phyloP scores from a whole-genome alignment of 306 rosid species.

The Cicer arietinum region DNA sequence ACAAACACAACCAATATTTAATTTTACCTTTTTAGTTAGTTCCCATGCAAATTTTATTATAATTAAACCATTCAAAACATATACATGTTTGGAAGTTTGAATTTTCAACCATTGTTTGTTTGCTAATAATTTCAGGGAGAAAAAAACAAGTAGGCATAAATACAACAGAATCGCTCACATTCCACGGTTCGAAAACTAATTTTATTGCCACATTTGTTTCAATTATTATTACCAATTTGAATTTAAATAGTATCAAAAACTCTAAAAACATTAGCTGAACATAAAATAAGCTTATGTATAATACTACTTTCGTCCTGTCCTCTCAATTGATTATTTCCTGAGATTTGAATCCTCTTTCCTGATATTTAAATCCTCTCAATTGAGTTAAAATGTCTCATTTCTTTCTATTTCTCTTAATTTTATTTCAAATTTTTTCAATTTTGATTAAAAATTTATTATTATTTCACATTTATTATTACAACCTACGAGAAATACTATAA shows the following conservation, averaged over 20 bases:
- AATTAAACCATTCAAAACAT: not conserved
- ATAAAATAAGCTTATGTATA: not conserved
- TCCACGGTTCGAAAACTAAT: conserved; percentile 3
- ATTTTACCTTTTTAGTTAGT: not conserved
- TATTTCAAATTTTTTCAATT: too few species aligned
- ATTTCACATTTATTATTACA: too few species aligned
- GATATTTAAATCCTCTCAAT: too few species aligned
- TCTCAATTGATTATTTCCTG: too few species aligned
- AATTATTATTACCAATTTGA: conserved; percentile 2
- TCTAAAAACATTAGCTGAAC: not conserved
- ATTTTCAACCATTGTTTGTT: not conserved
- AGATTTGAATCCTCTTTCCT: too few species aligned
- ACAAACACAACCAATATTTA: not conserved
- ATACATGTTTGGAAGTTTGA: not conserved
- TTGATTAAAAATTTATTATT: too few species aligned
- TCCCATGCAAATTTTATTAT: not conserved
- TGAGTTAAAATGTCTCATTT: too few species aligned
- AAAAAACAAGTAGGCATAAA: conserved; percentile 12
- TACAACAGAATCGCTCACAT: conserved; percentile 8
- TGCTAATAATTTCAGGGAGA: conserved; percentile 7
- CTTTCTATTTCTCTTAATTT: too few species aligned
- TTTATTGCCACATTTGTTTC: not conserved
- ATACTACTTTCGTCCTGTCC: not conserved
- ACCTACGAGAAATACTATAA: too few species aligned
- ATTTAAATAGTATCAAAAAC: not conserved